Base-by-base conservation (phyloP, 2,329 filamentous ascomycete genomes). In the Cyphellophora attinorum region DNA sequence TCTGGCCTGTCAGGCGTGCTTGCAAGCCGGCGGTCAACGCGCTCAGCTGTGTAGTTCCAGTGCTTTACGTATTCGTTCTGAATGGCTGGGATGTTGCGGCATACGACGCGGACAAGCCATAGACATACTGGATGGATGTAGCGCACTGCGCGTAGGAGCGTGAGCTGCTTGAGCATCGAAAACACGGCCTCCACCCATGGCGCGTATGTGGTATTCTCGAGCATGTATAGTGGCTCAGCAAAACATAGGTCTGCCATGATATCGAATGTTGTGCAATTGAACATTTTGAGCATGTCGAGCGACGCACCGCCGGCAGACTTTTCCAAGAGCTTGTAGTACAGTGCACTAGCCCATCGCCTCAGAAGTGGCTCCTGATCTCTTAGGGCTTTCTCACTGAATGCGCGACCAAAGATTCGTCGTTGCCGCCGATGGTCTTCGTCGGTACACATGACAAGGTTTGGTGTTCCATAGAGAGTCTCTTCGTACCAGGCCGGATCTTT, bases 351-450 rank as follows among this genome's bases (percentile, higher is more conserved):
- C 25, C 42, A 49, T 14, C 12, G 12, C 17, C 40, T 19, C 15
- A 49, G 25, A 4, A 47, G 12, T 1, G 47, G 36, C 34, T 61
- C 60, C 37, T 64, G 63, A 10, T 56, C 54, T 4, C 48, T 47
- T 11, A 68, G 33, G 2, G 59, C 56, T 30, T 54, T 56, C 28
- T 66, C 62, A 0, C 62, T 63, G 40, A 68, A 67, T 0, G 57
- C 60, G 35, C 59, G 54, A 0, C 55, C 48, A 5, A 67, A 35
- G 2, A 56, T 39, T 0, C 52, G 46, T 13, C 61, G 53, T 15
- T 50, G 37, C 3, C 48, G 41, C 8, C 39, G 31, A 33, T 59
- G 56, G 10, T 54, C 40, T 11, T 40, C 42, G 21, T 42, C 41
- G 18, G 44, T 37, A 11, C 40, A 39, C n/a, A 19, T 25, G 17